Conservation (phyloP, 169 alveolate genomes). For the Plasmodium chabaudi region DNA sequence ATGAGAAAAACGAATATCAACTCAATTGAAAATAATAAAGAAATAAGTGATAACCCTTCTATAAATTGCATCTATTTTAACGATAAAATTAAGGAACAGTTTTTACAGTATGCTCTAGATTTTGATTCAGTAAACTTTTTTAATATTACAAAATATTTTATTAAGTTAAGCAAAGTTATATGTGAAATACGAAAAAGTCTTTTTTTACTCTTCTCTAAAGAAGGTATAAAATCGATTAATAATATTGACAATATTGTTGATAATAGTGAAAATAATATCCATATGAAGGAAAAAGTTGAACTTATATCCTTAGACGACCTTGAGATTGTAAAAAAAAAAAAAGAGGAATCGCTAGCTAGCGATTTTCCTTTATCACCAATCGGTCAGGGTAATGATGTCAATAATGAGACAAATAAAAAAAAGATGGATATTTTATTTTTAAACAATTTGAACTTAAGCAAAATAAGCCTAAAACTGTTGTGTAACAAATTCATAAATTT, state of each 20-base stretch:
- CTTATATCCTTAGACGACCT: constrained; percentile 11
- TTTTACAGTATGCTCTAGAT: constrained; percentile 17
- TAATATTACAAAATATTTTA: constrained; percentile 61
- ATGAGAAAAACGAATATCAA: neutral
- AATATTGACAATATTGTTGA: neutral
- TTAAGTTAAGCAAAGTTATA: constrained; percentile 57
- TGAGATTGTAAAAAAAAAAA: constrained; percentile 12
- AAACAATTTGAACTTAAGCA: constrained; percentile 20
- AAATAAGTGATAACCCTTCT: neutral
- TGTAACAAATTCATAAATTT: neutral
- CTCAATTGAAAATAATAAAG: neutral
- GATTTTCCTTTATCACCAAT: neutral
- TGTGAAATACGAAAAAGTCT: constrained; percentile 55
- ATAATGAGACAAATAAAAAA: too few relatives aligned
- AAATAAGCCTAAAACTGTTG: constrained; percentile 4
- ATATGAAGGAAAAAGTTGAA: constrained; percentile 3
- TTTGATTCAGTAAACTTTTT: constrained; percentile 38
- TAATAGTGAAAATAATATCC: neutral
- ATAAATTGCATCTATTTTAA: neutral
- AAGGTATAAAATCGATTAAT: neutral
- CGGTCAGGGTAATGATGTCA: neutral
- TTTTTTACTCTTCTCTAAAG: constrained; percentile 1
- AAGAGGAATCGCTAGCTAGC: neutral
- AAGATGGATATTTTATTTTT: constrained; percentile 1
- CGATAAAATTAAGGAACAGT: constrained; percentile 28